phyloP scores from a whole-genome alignment of 768 basidiomycete genomes.

The Fibroporia radiculosa region DNA sequence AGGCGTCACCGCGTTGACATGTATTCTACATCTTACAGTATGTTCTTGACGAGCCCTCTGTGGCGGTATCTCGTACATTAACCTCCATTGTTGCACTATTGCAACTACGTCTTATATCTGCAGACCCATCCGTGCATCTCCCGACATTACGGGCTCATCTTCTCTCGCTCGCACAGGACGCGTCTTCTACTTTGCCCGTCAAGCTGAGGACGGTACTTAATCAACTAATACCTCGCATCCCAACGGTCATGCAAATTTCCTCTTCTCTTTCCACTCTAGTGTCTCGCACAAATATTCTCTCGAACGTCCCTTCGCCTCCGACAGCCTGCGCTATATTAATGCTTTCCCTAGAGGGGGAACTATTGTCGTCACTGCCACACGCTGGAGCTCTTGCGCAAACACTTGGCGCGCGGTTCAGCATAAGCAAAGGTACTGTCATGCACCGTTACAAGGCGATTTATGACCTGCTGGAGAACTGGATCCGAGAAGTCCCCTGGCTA shows the following conservation, averaged over 20 bases:
- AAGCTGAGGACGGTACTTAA: slow-evolving; percentile 14
- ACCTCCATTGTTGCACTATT: slow-evolving; percentile 44
- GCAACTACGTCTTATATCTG: slow-evolving; percentile 40
- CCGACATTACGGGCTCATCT: slow-evolving; percentile 49
- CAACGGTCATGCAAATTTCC: slow-evolving; percentile 15
- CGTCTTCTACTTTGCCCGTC: slow-evolving; percentile 10
- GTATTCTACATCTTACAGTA: slow-evolving; percentile 22
- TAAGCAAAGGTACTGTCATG: slow-evolving; percentile 51
- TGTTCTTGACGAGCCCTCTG: slow-evolving; percentile 45
- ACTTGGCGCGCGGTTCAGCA: slow-evolving; percentile 44
- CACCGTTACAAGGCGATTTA: slow-evolving; percentile 61
- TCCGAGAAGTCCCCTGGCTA: slow-evolving; percentile 68
- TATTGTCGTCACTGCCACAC: slow-evolving; percentile 41
- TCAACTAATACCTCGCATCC: slow-evolving; percentile 12
- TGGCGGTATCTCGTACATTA: slow-evolving; percentile 48
- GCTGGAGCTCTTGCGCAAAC: slow-evolving; percentile 49
- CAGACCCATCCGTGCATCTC: slow-evolving; percentile 56
- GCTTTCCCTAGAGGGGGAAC: slow-evolving; percentile 64
- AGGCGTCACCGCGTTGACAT: slow-evolving; percentile 12
- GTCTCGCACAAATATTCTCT: slow-evolving; percentile 23
- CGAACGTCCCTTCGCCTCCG: slow-evolving; percentile 32
- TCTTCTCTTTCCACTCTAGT: slow-evolving; percentile 15
- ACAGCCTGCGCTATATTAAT: slow-evolving; percentile 66
- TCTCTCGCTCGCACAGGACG: slow-evolving; percentile 12
- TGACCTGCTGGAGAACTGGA: slow-evolving; percentile 51